These are phyloP conservation scores for Umbelopsis sp. DNA, from an alignment of 192 early-diverging fungal genomes.

Conservation along the genomic window DNA sequence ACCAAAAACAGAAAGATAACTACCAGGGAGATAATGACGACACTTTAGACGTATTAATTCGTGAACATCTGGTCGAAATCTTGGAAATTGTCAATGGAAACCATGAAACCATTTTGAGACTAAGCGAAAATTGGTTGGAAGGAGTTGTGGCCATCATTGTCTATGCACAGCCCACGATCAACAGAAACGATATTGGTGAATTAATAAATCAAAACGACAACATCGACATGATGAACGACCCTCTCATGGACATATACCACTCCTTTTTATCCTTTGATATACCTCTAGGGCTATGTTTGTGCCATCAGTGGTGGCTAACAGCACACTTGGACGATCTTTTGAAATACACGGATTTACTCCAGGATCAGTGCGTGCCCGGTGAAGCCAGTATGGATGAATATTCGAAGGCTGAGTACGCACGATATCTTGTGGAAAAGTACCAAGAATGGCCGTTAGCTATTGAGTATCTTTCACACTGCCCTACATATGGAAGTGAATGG, in stretches of 20 bases:
- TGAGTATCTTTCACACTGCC: constrained; percentile 1
- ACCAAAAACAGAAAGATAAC: too few relatives aligned
- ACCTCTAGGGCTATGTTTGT: background rate
- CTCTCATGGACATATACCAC: background rate
- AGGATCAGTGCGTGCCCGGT: background rate
- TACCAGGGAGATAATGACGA: background rate
- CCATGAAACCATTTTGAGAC: background rate
- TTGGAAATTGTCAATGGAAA: constrained; percentile 1
- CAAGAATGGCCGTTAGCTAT: background rate
- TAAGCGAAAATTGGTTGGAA: background rate
- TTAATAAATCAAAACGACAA: background rate
- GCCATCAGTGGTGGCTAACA: background rate
- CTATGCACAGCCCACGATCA: background rate
- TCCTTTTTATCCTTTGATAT: constrained; percentile 6
- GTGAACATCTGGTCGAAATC: background rate
- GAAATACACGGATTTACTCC: background rate
- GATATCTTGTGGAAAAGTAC: background rate
- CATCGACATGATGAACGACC: background rate
- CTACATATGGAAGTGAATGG: background rate
- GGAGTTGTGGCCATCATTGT: background rate
- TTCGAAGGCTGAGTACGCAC: constrained; percentile 12
- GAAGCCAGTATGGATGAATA: background rate
- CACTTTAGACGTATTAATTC: background rate
- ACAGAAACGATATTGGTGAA: background rate
- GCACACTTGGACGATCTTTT: constrained; percentile 5